These are phyloP conservation scores for Stemphylium vesicarium DNA, from an alignment of 2,329 filamentous ascomycete species.

Conservation along the genomic window DNA sequence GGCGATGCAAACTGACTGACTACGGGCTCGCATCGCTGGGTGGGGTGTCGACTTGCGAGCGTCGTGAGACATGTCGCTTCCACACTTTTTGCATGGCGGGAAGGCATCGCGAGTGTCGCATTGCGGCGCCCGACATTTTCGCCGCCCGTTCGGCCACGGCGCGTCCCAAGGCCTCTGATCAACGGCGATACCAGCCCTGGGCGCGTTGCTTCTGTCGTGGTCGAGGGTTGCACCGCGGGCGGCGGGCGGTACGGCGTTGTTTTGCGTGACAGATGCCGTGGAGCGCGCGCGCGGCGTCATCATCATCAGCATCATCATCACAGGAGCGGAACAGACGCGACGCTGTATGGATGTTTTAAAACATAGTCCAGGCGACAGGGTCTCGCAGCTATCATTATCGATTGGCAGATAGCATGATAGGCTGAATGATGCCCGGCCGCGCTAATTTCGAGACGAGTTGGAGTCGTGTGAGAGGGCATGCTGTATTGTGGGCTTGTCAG, in stretches of 20 bases:
- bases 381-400: constrained; percentile 47
- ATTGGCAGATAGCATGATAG: constrained; percentile 45
- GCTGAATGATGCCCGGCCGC: constrained; percentile 34
- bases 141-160: constrained; percentile 22
- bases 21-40: constrained; percentile 10
- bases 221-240: constrained; percentile 39
- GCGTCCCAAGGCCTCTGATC: constrained; percentile 24
- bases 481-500: constrained; percentile 21
- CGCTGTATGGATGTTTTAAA: constrained; percentile 45
- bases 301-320: constrained; percentile 29
- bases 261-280: constrained; percentile 29
- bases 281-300: constrained; percentile 1
- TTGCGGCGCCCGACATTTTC: constrained; percentile 16
- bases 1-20: constrained; percentile 21
- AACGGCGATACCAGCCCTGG: constrained; percentile 19
- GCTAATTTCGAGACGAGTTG: constrained; percentile 27
- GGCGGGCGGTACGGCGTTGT: constrained; percentile 36
- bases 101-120: constrained; percentile 17
- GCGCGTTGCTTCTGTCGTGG: constrained; percentile 26
- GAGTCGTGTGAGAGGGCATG: constrained; percentile 9
- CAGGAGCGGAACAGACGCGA: constrained; percentile 23
- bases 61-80: constrained; percentile 20
- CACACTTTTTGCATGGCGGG: constrained; percentile 19
- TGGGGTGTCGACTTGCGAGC: constrained; percentile 8
- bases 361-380: constrained; percentile 39